Evolutionary conservation across 176 grass and related monocot genomes (phyloP).

Genomic region (Carex pumila): DNA sequence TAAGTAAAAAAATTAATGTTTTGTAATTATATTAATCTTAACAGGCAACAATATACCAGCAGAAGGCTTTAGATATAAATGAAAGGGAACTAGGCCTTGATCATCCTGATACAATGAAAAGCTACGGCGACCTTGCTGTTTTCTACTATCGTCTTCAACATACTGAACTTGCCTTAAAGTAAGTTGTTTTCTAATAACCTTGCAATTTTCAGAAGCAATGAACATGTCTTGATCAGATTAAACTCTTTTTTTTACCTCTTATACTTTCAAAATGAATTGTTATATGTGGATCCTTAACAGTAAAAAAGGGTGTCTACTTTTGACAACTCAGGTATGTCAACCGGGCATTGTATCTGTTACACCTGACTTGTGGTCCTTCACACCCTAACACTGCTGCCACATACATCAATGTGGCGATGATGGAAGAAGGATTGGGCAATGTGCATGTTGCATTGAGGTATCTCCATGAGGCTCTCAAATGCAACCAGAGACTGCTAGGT

Average conservation of each 20-base stretch:
- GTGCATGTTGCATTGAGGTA: conserved; percentile 96
- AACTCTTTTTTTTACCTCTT: neutral
- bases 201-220: neutral
- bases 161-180: conserved; percentile 96
- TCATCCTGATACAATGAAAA: conserved; percentile 99
- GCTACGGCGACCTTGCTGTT: conserved; percentile 99
- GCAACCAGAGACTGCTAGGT: conserved; percentile 89
- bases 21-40: conserved; percentile 25
- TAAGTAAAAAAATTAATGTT: neutral
- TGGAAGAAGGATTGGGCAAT: conserved; percentile 99
- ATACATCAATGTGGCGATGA: conserved; percentile 99
- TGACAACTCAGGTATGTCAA: conserved; percentile 77
- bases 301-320: neutral
- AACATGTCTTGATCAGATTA: neutral
- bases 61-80: conserved; percentile 97
- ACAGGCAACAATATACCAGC: conserved; percentile 98
- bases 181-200: conserved; percentile 14
- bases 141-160: conserved; percentile 99
- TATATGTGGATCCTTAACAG: neutral
- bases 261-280: conserved; percentile 16
- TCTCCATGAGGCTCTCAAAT: conserved; percentile 90
- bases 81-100: conserved; percentile 99
- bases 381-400: conserved; percentile 99
- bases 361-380: conserved; percentile 87
- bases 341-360: conserved; percentile 88